Base-by-base conservation (phyloP, 2,329 filamentous ascomycete species). In the Penicillium rolfsii region DNA sequence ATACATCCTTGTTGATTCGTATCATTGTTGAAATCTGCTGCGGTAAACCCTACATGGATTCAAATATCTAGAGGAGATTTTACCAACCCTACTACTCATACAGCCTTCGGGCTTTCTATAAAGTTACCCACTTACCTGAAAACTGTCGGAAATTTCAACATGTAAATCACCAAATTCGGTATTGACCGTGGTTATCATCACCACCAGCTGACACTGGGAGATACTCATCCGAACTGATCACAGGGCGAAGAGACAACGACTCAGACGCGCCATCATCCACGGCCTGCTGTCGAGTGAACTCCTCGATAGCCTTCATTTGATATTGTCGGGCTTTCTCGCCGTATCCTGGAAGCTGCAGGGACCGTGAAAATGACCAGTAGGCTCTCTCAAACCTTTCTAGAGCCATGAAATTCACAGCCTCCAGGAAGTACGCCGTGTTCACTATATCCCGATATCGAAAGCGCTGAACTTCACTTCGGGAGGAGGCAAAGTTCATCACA, bases 371-470 rank as follows among this genome's bases (percentile, higher is more conserved):
- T 1, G 60, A 59, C 54, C 53, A 58, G 28, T 67, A 69, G 24
- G 69, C 69, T 12, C 61, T 59, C 3, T 59, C 38, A 54, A 64
- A 66, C 4, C 61, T 19, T 19, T 56, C 55, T 22, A 58, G 28
- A 30, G 60, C 57, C 52, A 69, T 59, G 9, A 68, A 58, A 38
- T 66, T 64, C 48, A 61, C 60, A 9, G 64, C 67, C 36, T 57
- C 61, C 5, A 71, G 56, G 33, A 65, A 71, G n/a, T 63, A 40
- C 6, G 67, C 61, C 50, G 70, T 67, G 12, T 57, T 64, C 22
- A 45, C 14, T 11, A 66, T 43, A 8, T 68, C 48, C 12, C 22
- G 24, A 41, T 48, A 33, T 58, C 22, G 19, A 26, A 28, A 24
- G 19, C 14, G 33, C 28, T 28, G 50, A 24, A 38, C 14, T 26